Evolutionary conservation across 1,139 yeast genomes (phyloP).

Genomic region (Meyerozyma guilliermondii): DNA sequence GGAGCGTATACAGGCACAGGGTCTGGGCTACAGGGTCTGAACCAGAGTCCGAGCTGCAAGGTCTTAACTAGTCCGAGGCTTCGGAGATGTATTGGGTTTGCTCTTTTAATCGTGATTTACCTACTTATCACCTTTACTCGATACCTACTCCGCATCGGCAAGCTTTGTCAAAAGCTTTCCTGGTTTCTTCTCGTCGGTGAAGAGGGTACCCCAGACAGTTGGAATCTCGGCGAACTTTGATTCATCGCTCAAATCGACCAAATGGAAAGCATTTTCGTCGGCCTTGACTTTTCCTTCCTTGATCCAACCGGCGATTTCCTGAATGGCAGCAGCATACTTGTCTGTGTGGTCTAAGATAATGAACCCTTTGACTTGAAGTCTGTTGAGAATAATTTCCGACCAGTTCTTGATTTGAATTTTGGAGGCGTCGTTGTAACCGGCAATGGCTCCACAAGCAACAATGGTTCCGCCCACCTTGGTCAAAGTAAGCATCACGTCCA

Average conservation of each 20-base stretch:
- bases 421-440: slow-evolving; percentile 47
- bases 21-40: too few relatives aligned
- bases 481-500: slow-evolving; percentile 41
- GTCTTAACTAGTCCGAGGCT: too few relatives aligned
- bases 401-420: slow-evolving; percentile 33
- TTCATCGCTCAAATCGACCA: slow-evolving; percentile 31
- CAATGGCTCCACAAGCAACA: slow-evolving; percentile 58
- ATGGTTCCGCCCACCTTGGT: slow-evolving; percentile 41
- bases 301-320: slow-evolving; percentile 27
- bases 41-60: too few relatives aligned
- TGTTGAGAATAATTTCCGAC: slow-evolving; percentile 39
- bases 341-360: slow-evolving; percentile 33
- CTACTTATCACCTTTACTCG: neutral
- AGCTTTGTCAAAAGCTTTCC: slow-evolving; percentile 27
- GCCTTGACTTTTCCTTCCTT: slow-evolving; percentile 37
- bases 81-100: too few relatives aligned
- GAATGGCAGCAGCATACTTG: slow-evolving; percentile 32
- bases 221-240: slow-evolving; percentile 34
- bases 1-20: too few relatives aligned
- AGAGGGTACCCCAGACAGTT: slow-evolving; percentile 39
- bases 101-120: too few relatives aligned
- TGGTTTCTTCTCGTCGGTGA: slow-evolving; percentile 22
- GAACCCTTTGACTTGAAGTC: slow-evolving; percentile 47
- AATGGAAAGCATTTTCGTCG: slow-evolving; percentile 22
- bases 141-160: slow-evolving; percentile 4